Evolutionary conservation across 768 basidiomycete genomes (phyloP).

Genomic region (Rhodotorula taiwanensis): DNA sequence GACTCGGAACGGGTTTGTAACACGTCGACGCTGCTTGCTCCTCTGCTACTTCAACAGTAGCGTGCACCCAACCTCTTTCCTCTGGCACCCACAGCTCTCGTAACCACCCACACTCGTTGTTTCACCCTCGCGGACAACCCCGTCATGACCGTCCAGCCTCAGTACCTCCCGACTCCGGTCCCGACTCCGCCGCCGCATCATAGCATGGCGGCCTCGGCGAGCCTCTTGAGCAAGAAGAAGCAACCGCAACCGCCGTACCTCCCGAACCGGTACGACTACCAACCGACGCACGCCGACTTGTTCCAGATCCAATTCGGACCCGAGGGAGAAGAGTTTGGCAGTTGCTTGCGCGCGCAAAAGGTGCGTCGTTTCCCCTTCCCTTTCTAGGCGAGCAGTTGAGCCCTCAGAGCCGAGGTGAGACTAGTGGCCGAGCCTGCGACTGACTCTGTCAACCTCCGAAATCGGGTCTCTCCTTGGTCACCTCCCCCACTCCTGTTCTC

Average conservation of each 20-base stretch:
- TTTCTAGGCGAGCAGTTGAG: too few species aligned
- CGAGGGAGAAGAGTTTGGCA: conserved; percentile 31
- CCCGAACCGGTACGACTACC: conserved; percentile 22
- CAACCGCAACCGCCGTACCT: conserved; percentile 26
- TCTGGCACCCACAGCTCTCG: too few species aligned
- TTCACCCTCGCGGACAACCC: too few species aligned
- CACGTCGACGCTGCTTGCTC: too few species aligned
- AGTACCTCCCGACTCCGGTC: conserved; percentile 5
- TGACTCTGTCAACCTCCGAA: too few species aligned
- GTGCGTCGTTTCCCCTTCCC: conserved; percentile 14
- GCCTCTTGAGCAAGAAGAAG: conserved; percentile 1
- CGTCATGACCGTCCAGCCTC: background rate
- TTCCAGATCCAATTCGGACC: conserved; percentile 27
- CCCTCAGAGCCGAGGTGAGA: background rate
- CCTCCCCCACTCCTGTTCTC: too few species aligned
- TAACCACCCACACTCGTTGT: too few species aligned
- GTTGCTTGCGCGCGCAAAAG: conserved; percentile 28
- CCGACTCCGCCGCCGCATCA: conserved; percentile 4
- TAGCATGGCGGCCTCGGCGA: background rate
- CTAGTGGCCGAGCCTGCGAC: too few species aligned
- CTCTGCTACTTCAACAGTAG: too few species aligned
- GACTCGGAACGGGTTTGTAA: too few species aligned
- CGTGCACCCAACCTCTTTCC: too few species aligned
- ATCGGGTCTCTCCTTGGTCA: too few species aligned
- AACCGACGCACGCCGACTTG: conserved; percentile 22